These are phyloP conservation scores for Beauveria pseudobassiana DNA, from an alignment of 2,329 filamentous ascomycete species.

Conservation along the genomic window DNA sequence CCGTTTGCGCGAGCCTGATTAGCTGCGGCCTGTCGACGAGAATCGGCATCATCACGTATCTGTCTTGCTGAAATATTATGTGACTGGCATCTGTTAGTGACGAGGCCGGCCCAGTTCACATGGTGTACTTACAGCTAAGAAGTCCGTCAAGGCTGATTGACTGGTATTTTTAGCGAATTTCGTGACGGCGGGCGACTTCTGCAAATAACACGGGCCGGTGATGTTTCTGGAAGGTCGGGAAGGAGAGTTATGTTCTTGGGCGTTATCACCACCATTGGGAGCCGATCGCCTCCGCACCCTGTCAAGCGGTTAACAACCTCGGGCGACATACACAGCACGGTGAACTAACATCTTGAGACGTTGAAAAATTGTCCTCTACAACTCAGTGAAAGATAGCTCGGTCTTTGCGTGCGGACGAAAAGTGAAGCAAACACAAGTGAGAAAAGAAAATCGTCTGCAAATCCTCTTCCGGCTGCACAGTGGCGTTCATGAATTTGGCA, in stretches of 20 bases:
- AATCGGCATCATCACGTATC: conserved; percentile 43
- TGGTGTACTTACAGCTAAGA: conserved; percentile 35
- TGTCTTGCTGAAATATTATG: conserved; percentile 62
- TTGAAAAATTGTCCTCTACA: not conserved
- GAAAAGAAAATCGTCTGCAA: not conserved
- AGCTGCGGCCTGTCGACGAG: conserved; percentile 31
- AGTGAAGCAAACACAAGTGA: not conserved
- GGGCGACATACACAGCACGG: not conserved
- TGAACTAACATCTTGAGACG: conserved; percentile 1
- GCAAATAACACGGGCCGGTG: conserved; percentile 29
- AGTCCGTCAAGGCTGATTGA: conserved; percentile 48
- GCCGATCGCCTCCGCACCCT: conserved; percentile 13
- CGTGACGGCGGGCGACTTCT: conserved; percentile 10
- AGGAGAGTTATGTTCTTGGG: conserved; percentile 11
- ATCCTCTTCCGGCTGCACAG: not conserved
- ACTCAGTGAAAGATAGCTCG: not conserved
- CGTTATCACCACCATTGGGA: conserved; percentile 4
- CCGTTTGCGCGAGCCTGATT: conserved; percentile 14
- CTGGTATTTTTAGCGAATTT: conserved; percentile 17
- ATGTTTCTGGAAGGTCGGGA: conserved; percentile 26
- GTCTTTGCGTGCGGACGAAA: not conserved
- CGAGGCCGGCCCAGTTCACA: not conserved
- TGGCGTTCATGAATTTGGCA: not conserved
- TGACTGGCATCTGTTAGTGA: conserved; percentile 36
- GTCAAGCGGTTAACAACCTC: conserved; percentile 7